Conservation (phyloP, 352 stramenopile genomes). For the Pythium utonaiense region DNA sequence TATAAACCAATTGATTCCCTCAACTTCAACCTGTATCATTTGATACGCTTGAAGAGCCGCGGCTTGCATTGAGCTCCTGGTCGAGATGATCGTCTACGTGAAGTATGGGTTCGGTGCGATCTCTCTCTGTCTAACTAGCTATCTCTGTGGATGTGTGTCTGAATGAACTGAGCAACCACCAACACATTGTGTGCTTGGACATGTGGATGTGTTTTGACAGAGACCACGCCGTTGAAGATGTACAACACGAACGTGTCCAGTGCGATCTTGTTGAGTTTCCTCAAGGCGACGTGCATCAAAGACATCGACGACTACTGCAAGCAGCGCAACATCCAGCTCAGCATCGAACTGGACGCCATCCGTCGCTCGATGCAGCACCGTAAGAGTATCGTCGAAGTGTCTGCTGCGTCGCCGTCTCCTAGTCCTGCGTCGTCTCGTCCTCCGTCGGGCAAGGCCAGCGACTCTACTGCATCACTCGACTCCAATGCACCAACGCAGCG, state of each 20-base stretch:
- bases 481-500: background rate
- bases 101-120: conserved; percentile 83
- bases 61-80: background rate
- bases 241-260: conserved; percentile 76
- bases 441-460: conserved; percentile 2
- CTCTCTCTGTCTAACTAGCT: background rate
- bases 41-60: conserved; percentile 19
- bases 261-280: conserved; percentile 67
- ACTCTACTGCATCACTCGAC: background rate
- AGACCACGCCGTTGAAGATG: conserved; percentile 57
- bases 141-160: conserved; percentile 4
- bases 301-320: conserved; percentile 75
- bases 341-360: conserved; percentile 68
- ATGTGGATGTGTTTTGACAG: too few relatives aligned
- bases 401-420: background rate
- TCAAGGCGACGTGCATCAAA: conserved; percentile 56
- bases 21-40: conserved; percentile 12
- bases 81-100: conserved; percentile 66
- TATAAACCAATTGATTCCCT: too few relatives aligned
- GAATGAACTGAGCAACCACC: too few relatives aligned
- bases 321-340: conserved; percentile 69
- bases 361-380: conserved; percentile 26
- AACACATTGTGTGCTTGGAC: too few relatives aligned
- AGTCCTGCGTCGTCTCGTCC: conserved; percentile 4
- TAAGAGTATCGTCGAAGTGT: conserved; percentile 10